These are phyloP conservation scores for Eragrostis curvula DNA, from an alignment of 176 grass and related monocot species.

Conservation along the genomic window DNA sequence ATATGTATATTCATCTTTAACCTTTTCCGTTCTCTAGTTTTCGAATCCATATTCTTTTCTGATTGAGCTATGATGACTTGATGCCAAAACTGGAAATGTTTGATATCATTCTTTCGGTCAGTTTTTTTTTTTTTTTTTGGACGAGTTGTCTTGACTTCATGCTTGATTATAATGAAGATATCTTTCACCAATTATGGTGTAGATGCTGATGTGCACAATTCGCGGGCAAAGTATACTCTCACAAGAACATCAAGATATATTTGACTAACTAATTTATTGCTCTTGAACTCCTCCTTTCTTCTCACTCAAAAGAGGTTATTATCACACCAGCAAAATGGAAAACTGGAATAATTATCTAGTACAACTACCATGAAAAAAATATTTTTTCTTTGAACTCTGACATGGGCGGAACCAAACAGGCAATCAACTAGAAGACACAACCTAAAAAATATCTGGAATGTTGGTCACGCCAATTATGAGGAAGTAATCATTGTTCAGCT, in stretches of 20 bases:
- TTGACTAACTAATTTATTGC: neutral
- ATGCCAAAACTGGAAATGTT: no score
- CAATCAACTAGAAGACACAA: neutral
- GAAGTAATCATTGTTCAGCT: neutral
- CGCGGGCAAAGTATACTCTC: neutral
- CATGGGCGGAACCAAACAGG: neutral
- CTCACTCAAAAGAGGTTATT: neutral
- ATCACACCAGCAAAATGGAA: neutral
- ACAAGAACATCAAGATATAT: neutral
- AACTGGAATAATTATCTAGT: neutral
- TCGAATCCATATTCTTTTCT: neutral
- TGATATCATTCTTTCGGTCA: neutral
- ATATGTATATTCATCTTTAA: neutral
- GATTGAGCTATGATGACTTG: no score
- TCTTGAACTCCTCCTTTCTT: neutral
- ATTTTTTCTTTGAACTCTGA: neutral
- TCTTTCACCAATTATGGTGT: neutral
- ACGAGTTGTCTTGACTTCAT: neutral
- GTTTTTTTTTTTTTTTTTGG: neutral
- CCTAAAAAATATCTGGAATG: conserved; percentile 4
- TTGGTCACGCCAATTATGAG: neutral
- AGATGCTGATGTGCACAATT: neutral
- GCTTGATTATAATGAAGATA: neutral
- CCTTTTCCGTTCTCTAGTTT: neutral
- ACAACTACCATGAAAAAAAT: neutral